Evolutionary conservation across 2,329 filamentous ascomycete genomes (phyloP), one percentile per base, ranked within the genome.

Genomic region (Clonostachys rosea): DNA sequence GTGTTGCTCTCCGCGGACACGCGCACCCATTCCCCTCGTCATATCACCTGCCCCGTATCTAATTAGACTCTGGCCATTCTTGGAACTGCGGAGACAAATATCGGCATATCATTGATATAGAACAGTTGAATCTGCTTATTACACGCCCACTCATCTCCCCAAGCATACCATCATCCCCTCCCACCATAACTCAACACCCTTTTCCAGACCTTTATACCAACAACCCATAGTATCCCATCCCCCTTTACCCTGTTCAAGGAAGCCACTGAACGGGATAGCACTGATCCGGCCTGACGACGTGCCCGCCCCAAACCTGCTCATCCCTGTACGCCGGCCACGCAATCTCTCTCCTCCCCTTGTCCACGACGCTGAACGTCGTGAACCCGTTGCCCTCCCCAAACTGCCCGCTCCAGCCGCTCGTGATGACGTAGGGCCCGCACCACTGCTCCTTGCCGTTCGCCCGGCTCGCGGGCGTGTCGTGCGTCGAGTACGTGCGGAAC

Each of bases 321-420:
- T 81, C 78, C n/a, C 4, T 40, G n/a, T n/a, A 40, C 37, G 37
- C 37, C 7, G n/a, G 37, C 37, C 17, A n/a, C 37, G 37, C 17
- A 40, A 40, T 40, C 37, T 40, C 17, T 41, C 61, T 61, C 54
- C 65, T 59, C 44, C 53, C 51, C 50, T 65, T 61, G 60, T 77
- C 64, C 40, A 71, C 67, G 44, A 81, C 70, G n/a, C 71, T 65
- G 20, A 81, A 61, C n/a, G 72, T 76, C 18, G 76, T 79, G 66
- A 80, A 81, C 52, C 75, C 77, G 24, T 73, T 64, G 50, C 59
- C 70, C 13, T 62, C 49, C 41, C 76, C 78, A 52, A 80, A 81
- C 55, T 78, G 69, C 57, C 68, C 75, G 58, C 71, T 76, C 76
- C 76, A 81, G 63, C 74, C 73, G 2, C 71, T 71, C 43, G 72